Evolutionary conservation across 345 rosid genomes (phyloP), one percentile per base, ranked within the genome.

Genomic region (Alliaria petiolata): DNA sequence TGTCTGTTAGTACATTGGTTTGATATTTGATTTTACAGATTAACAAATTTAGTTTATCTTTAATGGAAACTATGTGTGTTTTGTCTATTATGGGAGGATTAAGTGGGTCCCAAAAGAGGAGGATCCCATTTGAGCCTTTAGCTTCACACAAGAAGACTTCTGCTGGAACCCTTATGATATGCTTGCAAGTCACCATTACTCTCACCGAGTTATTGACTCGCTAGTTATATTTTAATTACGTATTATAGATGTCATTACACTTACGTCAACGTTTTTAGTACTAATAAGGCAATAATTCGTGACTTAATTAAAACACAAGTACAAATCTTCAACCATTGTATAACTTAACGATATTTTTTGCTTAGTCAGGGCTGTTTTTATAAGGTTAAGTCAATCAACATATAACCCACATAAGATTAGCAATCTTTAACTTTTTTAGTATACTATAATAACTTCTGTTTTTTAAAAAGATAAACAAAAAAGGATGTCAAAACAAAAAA

Each of bases 121-220:
- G 34, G 36, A 57, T 6, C 31, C 13, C 44, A 42, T 52, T 22
- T 1, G 49, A 78, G 38, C 61, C 89, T 85, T 85, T 83, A 75
- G 67, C 92, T 81, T 89, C 47, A 89, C 87, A 76, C 89, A 80
- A 85, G 22, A 59, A 64, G 71, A 82, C 81, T 81, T 81, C 3
- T 63, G 60, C 43, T 63, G 54, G 55, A 49, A 38, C 43, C 44
- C 52, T n/a, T n/a, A n/a, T n/a, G n/a, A 22, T 53, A 62, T 72
- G 76, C 66, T 52, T 65, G 71, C 73, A 81, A 79, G 82, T 76
- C 62, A 77, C 66, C 53, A 53, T 75, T 78, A 40, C 45, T 15
- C 77, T 17, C 7, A 19, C 62, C 62, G 40, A 67, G 42, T 51
- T 61, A 47, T 73, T 42, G 69, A 42, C 34, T 74, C 28, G 17